These are phyloP conservation scores for Coprinopsis cinerea DNA, from an alignment of 768 basidiomycete genomes.

Conservation along the genomic window DNA sequence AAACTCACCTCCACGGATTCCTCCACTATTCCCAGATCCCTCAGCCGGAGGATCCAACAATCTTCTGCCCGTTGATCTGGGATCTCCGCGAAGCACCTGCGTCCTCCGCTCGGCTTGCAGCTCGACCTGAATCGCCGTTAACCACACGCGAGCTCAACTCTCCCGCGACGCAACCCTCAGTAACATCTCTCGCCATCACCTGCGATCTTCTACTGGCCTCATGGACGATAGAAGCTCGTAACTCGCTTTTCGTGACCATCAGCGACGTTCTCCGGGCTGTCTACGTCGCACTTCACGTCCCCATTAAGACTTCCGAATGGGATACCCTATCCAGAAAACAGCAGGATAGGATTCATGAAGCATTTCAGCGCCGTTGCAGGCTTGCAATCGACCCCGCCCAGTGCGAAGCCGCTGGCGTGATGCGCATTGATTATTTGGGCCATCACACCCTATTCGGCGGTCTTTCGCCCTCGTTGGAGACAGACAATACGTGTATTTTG, in stretches of 20 bases:
- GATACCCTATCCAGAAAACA: constrained; percentile 35
- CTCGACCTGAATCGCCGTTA: constrained; percentile 18
- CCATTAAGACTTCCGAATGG: constrained; percentile 39
- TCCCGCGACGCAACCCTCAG: constrained; percentile 38
- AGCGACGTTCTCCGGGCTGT: constrained; percentile 47
- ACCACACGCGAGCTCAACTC: constrained; percentile 30
- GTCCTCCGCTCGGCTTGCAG: constrained; percentile 21
- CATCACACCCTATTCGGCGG: constrained; percentile 47
- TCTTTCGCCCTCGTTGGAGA: constrained; percentile 34
- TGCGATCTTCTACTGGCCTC: constrained; percentile 41
- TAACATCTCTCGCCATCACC: constrained; percentile 30
- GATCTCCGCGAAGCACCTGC: constrained; percentile 41
- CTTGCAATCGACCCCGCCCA: constrained; percentile 28
- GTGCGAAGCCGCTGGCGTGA: constrained; percentile 34
- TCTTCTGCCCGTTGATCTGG: constrained; percentile 37
- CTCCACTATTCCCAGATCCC: constrained; percentile 33
- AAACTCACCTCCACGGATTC: constrained; percentile 27
- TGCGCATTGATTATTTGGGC: constrained; percentile 45
- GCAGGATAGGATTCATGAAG: constrained; percentile 31
- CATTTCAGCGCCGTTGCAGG: constrained; percentile 43
- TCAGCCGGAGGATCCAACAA: constrained; percentile 14
- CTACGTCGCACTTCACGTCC: constrained; percentile 29
- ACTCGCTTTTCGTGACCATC: constrained; percentile 43
- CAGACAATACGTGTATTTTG: constrained; percentile 38
- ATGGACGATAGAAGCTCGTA: constrained; percentile 38